Evolutionary conservation across 2,329 filamentous ascomycete species (phyloP), one percentile per base, ranked within the genome.

Genomic region (Nemania serpens): DNA sequence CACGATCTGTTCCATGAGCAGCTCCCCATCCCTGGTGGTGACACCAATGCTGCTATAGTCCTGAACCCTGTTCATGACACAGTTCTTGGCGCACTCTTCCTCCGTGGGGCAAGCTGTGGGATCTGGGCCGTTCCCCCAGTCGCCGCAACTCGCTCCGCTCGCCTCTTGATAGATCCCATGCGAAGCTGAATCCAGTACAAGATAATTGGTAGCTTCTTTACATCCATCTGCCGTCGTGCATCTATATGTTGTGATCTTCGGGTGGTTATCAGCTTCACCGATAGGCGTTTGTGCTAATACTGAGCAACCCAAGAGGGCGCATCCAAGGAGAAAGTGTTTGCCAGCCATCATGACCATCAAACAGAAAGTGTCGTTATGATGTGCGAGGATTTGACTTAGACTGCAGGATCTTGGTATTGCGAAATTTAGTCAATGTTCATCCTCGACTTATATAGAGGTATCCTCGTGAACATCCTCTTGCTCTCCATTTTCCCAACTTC

Each of bases 151-250:
- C 17, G 65, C 65, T 25, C 55, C 68, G 55, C 70, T 70, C 57
- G 70, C 65, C 55, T 70, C 69, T 55, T 78, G 74, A 62, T 82
- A 77, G 41, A 81, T 77, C 46, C 72, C 72, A 62, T 83, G 82
- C 10, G 75, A 68, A 17, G 74, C 70, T 4, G 79, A 77, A 67
- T 84, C 82, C 10, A 83, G 73, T 6, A 84, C 82, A 18, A 84
- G 61, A 25, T 78, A 80, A 42, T 78, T 82, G 45, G 76, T 77
- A 45, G 79, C 76, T 42, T 75, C 65, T 52, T 74, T 75, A 70
- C 82, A 84, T n/a, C 82, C 82, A n/a, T 74, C 75, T 0, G 70
- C 73, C 45, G 78, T 77, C n/a, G 79, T 82, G 70, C 82, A 84
- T 57, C 80, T 76, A 71, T 77, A 82, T 2, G 80, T 83, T 2